Evolutionary conservation across 352 stramenopile genomes (phyloP).

Genomic region (Globisporangium nagaii): DNA sequence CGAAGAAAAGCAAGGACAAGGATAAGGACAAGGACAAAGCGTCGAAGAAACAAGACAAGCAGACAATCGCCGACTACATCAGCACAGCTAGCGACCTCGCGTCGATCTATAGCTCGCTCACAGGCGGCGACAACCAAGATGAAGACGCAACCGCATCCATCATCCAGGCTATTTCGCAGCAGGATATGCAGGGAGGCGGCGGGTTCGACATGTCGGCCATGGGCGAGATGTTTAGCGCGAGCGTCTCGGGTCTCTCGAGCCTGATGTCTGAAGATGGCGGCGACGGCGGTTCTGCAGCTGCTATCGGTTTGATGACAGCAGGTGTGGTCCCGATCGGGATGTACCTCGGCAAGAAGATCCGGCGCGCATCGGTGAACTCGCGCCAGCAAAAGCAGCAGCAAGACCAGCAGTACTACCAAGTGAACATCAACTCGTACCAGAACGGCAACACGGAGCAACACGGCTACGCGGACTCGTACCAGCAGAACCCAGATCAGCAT

Average conservation of each 20-base stretch:
- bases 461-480: too few relatives aligned
- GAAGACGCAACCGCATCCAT: too few relatives aligned
- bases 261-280: neutral
- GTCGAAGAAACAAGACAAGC: neutral
- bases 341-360: slow-evolving; percentile 7
- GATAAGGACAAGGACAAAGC: neutral
- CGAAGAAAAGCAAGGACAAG: slow-evolving; percentile 5
- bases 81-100: slow-evolving; percentile 3
- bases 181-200: neutral
- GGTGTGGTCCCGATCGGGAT: slow-evolving; percentile 5
- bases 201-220: slow-evolving; percentile 5
- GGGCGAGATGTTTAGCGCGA: slow-evolving; percentile 12
- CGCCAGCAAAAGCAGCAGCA: slow-evolving; percentile 3
- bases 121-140: neutral
- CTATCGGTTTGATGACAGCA: neutral
- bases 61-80: slow-evolving; percentile 1
- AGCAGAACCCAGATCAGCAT: neutral
- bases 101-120: slow-evolving; percentile 6
- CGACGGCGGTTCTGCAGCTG: neutral
- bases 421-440: neutral
- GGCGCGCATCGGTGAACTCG: neutral
- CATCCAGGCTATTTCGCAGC: neutral
- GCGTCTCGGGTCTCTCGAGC: slow-evolving; percentile 3
- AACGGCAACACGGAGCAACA: too few relatives aligned
- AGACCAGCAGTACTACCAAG: neutral